Conservation (phyloP, 495 filamentous ascomycete genomes). For the Talaromyces nanjingensis region DNA sequence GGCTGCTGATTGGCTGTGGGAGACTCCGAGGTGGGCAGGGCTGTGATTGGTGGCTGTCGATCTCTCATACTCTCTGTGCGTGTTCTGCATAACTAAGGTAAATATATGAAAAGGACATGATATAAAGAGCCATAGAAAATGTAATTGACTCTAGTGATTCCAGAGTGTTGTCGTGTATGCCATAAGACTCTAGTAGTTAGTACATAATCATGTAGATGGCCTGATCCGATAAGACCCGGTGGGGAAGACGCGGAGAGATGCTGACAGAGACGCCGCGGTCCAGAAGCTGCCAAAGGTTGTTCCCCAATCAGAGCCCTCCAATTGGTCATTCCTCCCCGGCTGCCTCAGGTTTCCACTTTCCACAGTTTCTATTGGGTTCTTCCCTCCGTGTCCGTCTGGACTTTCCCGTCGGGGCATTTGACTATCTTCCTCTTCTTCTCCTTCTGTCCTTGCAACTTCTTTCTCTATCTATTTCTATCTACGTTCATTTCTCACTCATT, state of each 20-base stretch:
- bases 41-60: neutral
- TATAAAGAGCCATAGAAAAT: too few species aligned
- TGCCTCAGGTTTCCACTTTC: neutral
- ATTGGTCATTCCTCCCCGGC: slow-evolving; percentile 6
- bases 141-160: too few species aligned
- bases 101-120: too few species aligned
- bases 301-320: neutral
- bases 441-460: neutral
- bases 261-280: neutral
- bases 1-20: slow-evolving; percentile 2
- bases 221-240: neutral
- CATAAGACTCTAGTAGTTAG: too few species aligned
- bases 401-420: neutral
- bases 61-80: too few species aligned
- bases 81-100: too few species aligned
- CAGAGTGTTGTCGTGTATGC: too few species aligned
- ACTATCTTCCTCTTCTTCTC: neutral
- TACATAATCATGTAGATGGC: neutral
- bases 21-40: neutral
- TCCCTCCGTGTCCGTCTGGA: neutral
- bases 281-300: neutral
- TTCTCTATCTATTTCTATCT: neutral
- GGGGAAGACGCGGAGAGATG: neutral
- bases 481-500: neutral
- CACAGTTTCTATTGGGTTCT: neutral